Base-by-base conservation (phyloP, 1,139 yeast genomes). In the Scheffersomyces parashehatae region DNA sequence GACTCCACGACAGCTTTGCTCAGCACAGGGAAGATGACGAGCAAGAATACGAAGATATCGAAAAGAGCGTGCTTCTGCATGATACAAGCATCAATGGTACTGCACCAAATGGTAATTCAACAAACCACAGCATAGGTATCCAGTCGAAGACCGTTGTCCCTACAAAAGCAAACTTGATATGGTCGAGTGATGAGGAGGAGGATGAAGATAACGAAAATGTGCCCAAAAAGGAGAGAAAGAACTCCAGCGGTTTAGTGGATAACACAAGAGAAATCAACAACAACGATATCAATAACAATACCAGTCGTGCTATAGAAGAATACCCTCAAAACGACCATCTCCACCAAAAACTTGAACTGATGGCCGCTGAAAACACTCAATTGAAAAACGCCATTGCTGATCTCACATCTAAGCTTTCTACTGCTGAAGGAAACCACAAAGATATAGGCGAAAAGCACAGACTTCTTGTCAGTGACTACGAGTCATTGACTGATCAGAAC, bases 131-230 rank as follows among this genome's bases (percentile, higher is more conserved):
- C 24, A 68, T 73, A 32, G 77, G 77, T 5, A 60, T 73, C 31
- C 87, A 84, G 49, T 66, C 86, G 11, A 77, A 83, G 8, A 82
- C 84, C 3, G 82, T 88, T 4, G 81, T 87, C 9, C 95, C 96
- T 1, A 79, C 85, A 31, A 85, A 84, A 59, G 88, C 95, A 2
- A 81, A 84, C 44, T 71, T 88, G 55, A 81, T 88, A 3, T 88
- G 95, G 91, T 84, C 91, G 5, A 83, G 88, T 47, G 95, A 85
- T 49, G 95, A 86, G 52, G 91, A 84, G 44, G 83, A 77, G 0
- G 74, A 63, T 3, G 61, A 54, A 15, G 63, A 59, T 48, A 52
- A 36, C 28, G 64, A 64, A 34, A 75, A 70, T 48, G 69, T 70
- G 30, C 59, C 66, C n/a, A 67, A 68, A 44, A 68, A 72, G 71